Evolutionary conservation across 495 filamentous ascomycete species (phyloP), one percentile per base, ranked within the genome.

Genomic region (Tuber umbilicatum): DNA sequence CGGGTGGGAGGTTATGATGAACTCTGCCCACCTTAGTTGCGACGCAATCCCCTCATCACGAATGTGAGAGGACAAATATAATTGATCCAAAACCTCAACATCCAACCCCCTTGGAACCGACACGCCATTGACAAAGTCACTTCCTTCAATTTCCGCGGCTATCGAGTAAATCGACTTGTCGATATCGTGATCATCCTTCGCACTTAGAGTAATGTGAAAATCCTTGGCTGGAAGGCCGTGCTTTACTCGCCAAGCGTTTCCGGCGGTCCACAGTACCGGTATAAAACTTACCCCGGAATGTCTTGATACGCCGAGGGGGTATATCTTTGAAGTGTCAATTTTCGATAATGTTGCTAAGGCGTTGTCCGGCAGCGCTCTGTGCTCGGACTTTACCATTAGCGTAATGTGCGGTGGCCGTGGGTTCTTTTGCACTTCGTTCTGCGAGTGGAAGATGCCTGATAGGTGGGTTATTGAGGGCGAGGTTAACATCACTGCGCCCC

Each of bases 261-360:
- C 76, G 0, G 76, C 68, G 19, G 47, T 69, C 76, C 76, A 78
- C 5, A 78, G n/a, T 0, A 78, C 68, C 5, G 74, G 74, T 31
- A 73, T 39, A 10, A 71, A 69, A 71, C 68, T 73, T 27, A 43
- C 23, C 4, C 39, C 42, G 14, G 41, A 64, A 38, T 19, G 21
- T 2, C 35, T n/a, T 3, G 45, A 39, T 14, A 69, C 12, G 42
- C 70, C 75, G 0, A 76, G 43, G 0, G 68, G 41, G 45, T 76
- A 73, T 17, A 76, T 60, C 21, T 31, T 73, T 12, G 75, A 45
- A 35, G 38, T 60, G 16, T 73, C 72, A 64, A 73, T 43, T 23
- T 69, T 40, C 9, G 41, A 21, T 67, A 73, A 73, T 1, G 21
- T 27, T 23, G 45, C 47, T 17, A 43, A 37, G 35, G 55, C 45